Evolutionary conservation across 495 filamentous ascomycete genomes (phyloP).

Genomic region (Penicillium paxilli): DNA sequence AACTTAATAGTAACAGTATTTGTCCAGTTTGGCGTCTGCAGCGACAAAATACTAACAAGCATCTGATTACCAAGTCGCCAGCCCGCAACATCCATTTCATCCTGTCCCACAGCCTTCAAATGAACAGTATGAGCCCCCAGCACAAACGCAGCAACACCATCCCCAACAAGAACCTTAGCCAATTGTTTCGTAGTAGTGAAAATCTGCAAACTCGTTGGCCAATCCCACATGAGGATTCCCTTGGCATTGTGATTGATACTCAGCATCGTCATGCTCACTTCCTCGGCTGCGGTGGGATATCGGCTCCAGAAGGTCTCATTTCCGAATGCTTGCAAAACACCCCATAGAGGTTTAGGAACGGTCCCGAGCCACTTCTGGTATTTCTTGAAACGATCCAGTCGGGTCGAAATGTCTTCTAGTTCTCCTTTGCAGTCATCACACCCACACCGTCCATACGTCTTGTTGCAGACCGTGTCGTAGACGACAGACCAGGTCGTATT

Average conservation of each 20-base stretch:
- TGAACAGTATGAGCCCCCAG: constrained; percentile 15
- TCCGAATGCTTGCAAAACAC: constrained; percentile 64
- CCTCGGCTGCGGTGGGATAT: constrained; percentile 56
- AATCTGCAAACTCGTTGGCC: constrained; percentile 24
- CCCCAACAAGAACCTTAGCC: constrained; percentile 17
- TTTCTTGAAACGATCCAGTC: constrained; percentile 49
- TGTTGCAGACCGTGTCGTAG: constrained; percentile 57
- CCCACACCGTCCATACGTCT: constrained; percentile 69
- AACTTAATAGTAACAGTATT: constrained; percentile 6
- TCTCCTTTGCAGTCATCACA: constrained; percentile 65
- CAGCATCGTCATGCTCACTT: constrained; percentile 58
- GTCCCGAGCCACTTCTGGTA: constrained; percentile 30
- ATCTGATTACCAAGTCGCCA: constrained; percentile 15
- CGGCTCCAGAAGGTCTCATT: constrained; percentile 61
- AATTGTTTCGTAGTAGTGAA: constrained; percentile 19
- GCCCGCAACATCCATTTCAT: constrained; percentile 16
- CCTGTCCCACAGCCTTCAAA: constrained; percentile 5
- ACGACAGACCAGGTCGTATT: constrained; percentile 46
- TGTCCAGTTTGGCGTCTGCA: constrained; percentile 14
- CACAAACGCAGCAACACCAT: constrained; percentile 13
- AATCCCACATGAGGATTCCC: constrained; percentile 44
- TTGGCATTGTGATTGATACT: constrained; percentile 64
- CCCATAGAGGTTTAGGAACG: constrained; percentile 54
- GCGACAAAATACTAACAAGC: constrained; percentile 18
- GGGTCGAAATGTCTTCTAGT: constrained; percentile 54